Conservation (phyloP, 2,329 filamentous ascomycete genomes). For the Ophiocordyceps camponoti-floridani region DNA sequence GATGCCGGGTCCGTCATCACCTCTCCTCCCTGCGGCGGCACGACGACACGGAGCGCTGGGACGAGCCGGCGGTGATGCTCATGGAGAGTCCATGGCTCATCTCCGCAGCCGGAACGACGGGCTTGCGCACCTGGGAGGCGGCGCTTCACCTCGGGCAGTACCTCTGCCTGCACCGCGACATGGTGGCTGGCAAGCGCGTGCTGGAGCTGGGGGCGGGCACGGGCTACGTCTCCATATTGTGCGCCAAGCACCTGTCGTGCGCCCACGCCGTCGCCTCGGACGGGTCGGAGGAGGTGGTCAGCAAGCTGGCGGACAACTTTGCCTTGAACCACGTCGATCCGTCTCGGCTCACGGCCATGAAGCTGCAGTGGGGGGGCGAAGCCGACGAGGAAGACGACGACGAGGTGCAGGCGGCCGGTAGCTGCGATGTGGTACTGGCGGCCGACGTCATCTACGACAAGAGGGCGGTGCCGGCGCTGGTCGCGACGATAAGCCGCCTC, state of each 20-base stretch:
- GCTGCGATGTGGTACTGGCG: slow-evolving; percentile 50
- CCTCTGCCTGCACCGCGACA: slow-evolving; percentile 28
- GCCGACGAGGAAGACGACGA: no score
- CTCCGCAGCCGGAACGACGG: slow-evolving; percentile 54
- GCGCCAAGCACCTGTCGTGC: slow-evolving; percentile 46
- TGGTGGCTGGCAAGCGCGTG: slow-evolving; percentile 36
- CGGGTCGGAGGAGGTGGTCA: slow-evolving; percentile 54
- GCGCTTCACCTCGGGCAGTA: slow-evolving; percentile 56
- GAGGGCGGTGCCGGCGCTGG: slow-evolving; percentile 41
- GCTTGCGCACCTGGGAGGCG: slow-evolving; percentile 67
- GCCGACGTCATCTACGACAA: slow-evolving; percentile 67
- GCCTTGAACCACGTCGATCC: slow-evolving; percentile 46
- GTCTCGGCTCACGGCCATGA: slow-evolving; percentile 25
- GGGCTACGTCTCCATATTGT: slow-evolving; percentile 57
- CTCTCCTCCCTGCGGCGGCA: slow-evolving; percentile 15
- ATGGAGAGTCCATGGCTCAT: slow-evolving; percentile 54
- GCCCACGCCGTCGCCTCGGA: slow-evolving; percentile 50
- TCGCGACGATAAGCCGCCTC: slow-evolving; percentile 45
- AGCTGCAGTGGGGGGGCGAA: slow-evolving; percentile 38
- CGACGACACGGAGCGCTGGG: slow-evolving; percentile 1
- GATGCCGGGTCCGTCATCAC: slow-evolving; percentile 58
- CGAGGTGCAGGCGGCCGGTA: slow-evolving; percentile 5
- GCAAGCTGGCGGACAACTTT: slow-evolving; percentile 47
- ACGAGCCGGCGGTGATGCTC: slow-evolving; percentile 31
- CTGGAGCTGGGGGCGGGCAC: slow-evolving; percentile 64